A percentile compares a stretch with the other conserved stretches of the same genome.
phyloP scores from a whole-genome alignment of 2,329 filamentous ascomycete species.

The Calonectria hawksworthii region DNA sequence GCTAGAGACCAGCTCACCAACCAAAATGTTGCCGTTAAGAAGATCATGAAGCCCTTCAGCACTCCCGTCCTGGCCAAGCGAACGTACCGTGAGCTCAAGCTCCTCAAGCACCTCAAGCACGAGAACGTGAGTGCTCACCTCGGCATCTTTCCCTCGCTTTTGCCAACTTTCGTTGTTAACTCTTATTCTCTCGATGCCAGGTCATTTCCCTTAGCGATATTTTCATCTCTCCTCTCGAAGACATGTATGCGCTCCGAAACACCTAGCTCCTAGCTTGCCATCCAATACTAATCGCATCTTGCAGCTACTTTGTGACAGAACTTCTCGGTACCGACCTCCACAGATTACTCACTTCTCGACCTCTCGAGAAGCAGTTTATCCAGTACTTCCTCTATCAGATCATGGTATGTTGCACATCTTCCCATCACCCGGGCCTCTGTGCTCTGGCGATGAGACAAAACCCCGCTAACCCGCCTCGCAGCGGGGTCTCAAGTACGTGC shows the following conservation, averaged over 20 bases:
- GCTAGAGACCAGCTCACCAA: conserved; percentile 97
- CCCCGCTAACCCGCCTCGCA: conserved; percentile 54
- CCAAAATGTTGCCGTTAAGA: conserved; percentile 98
- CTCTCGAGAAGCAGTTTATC: conserved; percentile 99
- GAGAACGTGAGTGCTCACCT: conserved; percentile 79
- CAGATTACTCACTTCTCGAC: conserved; percentile 92
- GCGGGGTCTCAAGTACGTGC: conserved; percentile 98
- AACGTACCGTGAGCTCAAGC: conserved; percentile 97
- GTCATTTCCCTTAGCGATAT: conserved; percentile 99
- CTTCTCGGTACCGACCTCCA: conserved; percentile 97
- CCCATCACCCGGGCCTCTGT: background rate
- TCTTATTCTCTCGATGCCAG: conserved; percentile 57
- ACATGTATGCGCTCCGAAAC: conserved; percentile 78
- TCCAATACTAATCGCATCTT: conserved; percentile 33
- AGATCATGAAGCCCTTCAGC: conserved; percentile 99
- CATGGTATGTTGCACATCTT: conserved; percentile 74
- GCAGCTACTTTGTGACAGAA: conserved; percentile 97
- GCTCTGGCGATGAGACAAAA: background rate
- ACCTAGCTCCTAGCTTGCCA: conserved; percentile 33
- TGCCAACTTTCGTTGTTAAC: conserved; percentile 18
- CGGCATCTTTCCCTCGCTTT: background rate
- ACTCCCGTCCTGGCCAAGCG: conserved; percentile 98
- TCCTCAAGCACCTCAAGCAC: conserved; percentile 95
- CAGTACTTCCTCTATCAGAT: conserved; percentile 99
- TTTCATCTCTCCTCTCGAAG: conserved; percentile 98